These are phyloP conservation scores for Aureobasidium melanogenum DNA, from an alignment of 2,329 filamentous ascomycete genomes.

Conservation along the genomic window DNA sequence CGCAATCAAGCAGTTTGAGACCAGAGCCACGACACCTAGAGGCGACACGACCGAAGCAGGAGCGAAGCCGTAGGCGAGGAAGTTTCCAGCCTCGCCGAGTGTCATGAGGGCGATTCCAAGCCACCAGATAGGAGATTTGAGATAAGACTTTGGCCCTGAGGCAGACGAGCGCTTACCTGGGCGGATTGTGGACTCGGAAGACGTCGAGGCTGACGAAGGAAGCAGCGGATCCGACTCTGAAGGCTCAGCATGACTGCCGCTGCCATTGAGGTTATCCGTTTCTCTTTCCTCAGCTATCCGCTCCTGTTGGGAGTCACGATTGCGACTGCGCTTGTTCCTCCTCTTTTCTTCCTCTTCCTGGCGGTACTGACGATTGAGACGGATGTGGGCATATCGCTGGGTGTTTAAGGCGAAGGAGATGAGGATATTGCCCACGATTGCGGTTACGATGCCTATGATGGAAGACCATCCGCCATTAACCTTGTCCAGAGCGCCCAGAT, in stretches of 20 bases:
- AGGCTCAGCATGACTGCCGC: conserved; percentile 22
- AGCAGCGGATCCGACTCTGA: conserved; percentile 46
- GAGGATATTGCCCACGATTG: conserved; percentile 84
- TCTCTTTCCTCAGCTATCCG: conserved; percentile 25
- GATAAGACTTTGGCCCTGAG: conserved; percentile 57
- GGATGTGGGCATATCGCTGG: conserved; percentile 88
- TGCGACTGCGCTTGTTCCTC: conserved; percentile 14
- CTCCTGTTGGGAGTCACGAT: conserved; percentile 38
- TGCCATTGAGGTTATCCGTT: conserved; percentile 6
- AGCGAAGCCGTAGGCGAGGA: conserved; percentile 93
- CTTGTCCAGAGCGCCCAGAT: not conserved
- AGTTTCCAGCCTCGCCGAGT: conserved; percentile 89
- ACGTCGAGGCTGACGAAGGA: conserved; percentile 29
- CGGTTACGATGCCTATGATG: conserved; percentile 86
- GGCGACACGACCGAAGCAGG: conserved; percentile 96
- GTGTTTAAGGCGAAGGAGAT: conserved; percentile 95
- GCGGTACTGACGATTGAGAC: conserved; percentile 63
- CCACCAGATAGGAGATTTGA: conserved; percentile 96
- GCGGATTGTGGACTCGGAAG: conserved; percentile 32
- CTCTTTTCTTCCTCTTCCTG: conserved; percentile 24
- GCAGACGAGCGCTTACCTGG: conserved; percentile 26
- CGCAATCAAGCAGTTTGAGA: conserved; percentile 95
- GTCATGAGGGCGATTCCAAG: conserved; percentile 85
- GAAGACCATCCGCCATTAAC: conserved; percentile 62
- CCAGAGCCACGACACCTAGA: conserved; percentile 87